Evolutionary conservation across 257 asterid genomes (phyloP), one percentile per base, ranked within the genome.

Genomic region (Oldenlandia corymbosa): DNA sequence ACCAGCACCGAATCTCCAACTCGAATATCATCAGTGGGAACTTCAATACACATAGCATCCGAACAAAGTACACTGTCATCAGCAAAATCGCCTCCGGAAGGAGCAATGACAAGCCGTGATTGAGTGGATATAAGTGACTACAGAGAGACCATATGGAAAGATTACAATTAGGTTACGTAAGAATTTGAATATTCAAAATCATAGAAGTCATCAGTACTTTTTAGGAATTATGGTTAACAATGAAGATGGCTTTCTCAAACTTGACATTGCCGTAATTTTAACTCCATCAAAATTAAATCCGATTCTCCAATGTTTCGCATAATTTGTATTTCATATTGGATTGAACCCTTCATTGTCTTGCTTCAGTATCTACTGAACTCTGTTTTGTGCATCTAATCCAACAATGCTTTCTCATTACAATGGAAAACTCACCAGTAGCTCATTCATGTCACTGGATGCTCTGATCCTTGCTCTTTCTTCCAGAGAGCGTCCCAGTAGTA

Each of bases 401-500:
- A 55, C 36, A 2, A 42, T 17, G 41, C n/a, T 16, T 55, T 30
- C 36, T 55, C 24, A n/a, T 55, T 55, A 17, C 31, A 1, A 28
- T 14, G 23, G 17, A 56, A 36, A 62, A 83, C 90, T 81, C 76
- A 91, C 98, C 74, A 91, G 72, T 69, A 91, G 80, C 81, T 91
- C 97, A 70, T 91, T 91, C 98, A 91, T 86, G 85, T 91, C 96
- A 82, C 98, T 88, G 62, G 97, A 91, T 68, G 95, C 98, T 73
- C 80, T 83, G 69, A 91, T 79, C 75, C 98, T 84, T 59, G 96
- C 98, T 77, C 95, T 86, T 81, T 91, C 98, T 83, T 88, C 98
- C 52, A 91, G 84, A 26, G 98, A 85, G 73, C 98, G 96, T 47
- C 98, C 97, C 53, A 91, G 80, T 56, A 91, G 84, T 50, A 88